Base-by-base conservation (phyloP, 2,329 filamentous ascomycete genomes). In the Pseudonectria foliicola region DNA sequence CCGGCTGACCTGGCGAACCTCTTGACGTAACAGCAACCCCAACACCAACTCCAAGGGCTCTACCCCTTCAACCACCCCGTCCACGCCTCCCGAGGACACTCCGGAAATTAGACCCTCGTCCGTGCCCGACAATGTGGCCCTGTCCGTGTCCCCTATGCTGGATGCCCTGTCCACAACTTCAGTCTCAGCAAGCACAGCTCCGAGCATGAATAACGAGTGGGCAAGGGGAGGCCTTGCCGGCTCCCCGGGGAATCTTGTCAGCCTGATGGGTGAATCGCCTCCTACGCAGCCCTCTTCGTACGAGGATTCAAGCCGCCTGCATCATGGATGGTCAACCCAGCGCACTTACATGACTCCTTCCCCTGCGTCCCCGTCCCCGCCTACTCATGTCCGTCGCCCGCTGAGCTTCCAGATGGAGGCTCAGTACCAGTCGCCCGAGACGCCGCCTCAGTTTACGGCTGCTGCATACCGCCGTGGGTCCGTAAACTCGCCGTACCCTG, bases 361-460 rank as follows among this genome's bases (percentile, higher is more conserved):
- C 18, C 60, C 65, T 6, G 56, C 66, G 1, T 71, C 69, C 1
- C 49, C 58, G 27, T 64, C 62, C 8, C 59, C 62, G 26, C 60
- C 58, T 12, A 57, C 50, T 16, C 53, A 48, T 35, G 45, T 54
- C 25, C 60, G 62, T 35, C 65, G 71, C 16, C 71, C 72, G 5
- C 52, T 75, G 40, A 77, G 73, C 54, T 75, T 69, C 48, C 73
- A 78, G 30, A 65, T 69, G 59, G 70, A 72, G 24, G 51, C 56
- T 10, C 62, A 66, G 6, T 66, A 66, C 44, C 60, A 60, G 18
- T 56, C 63, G 3, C 58, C 62, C 6, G 64, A 68, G 34, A 56
- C 60, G 2, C 60, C 64, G 11, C 55, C 62, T 8, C 60, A 60
- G 13, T 45, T 60, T 6, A 48, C 62, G 4, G 41, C 52, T 25